These are phyloP conservation scores for Moesziomyces sp. DNA, from an alignment of 1,284 basidiomycete genomes.

Conservation along the genomic window DNA sequence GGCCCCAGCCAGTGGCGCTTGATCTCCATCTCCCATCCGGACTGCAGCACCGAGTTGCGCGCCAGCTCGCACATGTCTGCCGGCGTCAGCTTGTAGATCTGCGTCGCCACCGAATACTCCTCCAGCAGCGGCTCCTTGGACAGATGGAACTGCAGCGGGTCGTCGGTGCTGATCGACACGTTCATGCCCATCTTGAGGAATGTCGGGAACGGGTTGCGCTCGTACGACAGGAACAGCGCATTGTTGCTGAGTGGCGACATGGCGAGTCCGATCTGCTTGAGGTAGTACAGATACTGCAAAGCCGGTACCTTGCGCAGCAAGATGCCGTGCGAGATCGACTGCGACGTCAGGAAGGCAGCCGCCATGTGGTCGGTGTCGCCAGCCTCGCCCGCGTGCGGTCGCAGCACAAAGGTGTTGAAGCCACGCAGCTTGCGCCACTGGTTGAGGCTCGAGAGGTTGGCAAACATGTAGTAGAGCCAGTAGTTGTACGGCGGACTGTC, in stretches of 20 bases:
- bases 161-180: constrained; percentile 95
- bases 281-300: constrained; percentile 78
- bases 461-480: constrained; percentile 95
- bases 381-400: constrained; percentile 97
- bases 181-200: constrained; percentile 97
- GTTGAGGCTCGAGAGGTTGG: constrained; percentile 94
- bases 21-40: constrained; percentile 98
- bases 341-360: constrained; percentile 92
- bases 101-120: constrained; percentile 95
- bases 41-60: constrained; percentile 93
- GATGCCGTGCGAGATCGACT: constrained; percentile 99
- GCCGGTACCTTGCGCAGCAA: constrained; percentile 96
- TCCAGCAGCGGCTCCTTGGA: constrained; percentile 85
- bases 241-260: constrained; percentile 99
- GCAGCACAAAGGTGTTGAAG: constrained; percentile 94
- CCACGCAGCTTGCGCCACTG: constrained; percentile 86
- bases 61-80: constrained; percentile 83
- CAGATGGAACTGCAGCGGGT: constrained; percentile 73
- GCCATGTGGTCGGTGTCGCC: constrained; percentile 98
- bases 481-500: constrained; percentile 95
- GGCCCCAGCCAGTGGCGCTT: constrained; percentile 86
- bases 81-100: constrained; percentile 67
- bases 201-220: constrained; percentile 94
- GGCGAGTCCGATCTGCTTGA: constrained; percentile 73
- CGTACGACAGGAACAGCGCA: constrained; percentile 94